phyloP scores from a whole-genome alignment of 2,329 filamentous ascomycete species.

The Talaromyces amestolkiae region DNA sequence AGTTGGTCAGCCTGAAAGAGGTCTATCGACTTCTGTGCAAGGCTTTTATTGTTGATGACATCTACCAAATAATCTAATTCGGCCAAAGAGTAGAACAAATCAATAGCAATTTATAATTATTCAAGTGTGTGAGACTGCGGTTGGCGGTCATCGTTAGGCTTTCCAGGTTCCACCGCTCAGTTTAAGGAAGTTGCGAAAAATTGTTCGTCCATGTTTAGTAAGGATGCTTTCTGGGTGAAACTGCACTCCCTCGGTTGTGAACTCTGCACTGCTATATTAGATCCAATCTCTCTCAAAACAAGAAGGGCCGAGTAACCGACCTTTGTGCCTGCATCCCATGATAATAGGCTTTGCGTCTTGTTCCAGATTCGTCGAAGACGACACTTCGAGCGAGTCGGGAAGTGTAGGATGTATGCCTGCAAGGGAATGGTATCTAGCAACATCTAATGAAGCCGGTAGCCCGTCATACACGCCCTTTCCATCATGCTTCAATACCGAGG shows the following conservation, averaged over 20 bases:
- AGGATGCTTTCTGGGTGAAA: conserved; percentile 98
- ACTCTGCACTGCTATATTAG: conserved; percentile 64
- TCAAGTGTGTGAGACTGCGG: background rate
- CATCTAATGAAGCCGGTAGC: conserved; percentile 75
- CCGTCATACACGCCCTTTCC: conserved; percentile 81
- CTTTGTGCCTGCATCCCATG: conserved; percentile 91
- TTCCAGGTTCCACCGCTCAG: conserved; percentile 90
- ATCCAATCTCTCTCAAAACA: background rate
- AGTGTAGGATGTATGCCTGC: conserved; percentile 87
- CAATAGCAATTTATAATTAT: background rate
- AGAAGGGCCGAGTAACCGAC: background rate
- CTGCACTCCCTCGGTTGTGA: conserved; percentile 73
- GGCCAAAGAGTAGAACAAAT: background rate
- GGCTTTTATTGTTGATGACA: background rate
- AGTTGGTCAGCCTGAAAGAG: background rate
- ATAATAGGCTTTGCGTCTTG: conserved; percentile 75
- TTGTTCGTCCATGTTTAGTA: conserved; percentile 79
- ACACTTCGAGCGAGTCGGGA: conserved; percentile 80
- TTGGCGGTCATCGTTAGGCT: background rate
- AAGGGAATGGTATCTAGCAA: conserved; percentile 94
- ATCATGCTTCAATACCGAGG: conserved; percentile 85
- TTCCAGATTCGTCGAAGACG: conserved; percentile 71
- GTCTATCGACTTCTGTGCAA: background rate
- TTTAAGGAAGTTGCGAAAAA: conserved; percentile 88
- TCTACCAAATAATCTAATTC: background rate